A percentile compares a stretch with the other conserved stretches of the same genome.
These are phyloP conservation scores for Edhazardia aedis DNA, from an alignment of 371 early-diverging fungal species.

Conservation along the genomic window DNA sequence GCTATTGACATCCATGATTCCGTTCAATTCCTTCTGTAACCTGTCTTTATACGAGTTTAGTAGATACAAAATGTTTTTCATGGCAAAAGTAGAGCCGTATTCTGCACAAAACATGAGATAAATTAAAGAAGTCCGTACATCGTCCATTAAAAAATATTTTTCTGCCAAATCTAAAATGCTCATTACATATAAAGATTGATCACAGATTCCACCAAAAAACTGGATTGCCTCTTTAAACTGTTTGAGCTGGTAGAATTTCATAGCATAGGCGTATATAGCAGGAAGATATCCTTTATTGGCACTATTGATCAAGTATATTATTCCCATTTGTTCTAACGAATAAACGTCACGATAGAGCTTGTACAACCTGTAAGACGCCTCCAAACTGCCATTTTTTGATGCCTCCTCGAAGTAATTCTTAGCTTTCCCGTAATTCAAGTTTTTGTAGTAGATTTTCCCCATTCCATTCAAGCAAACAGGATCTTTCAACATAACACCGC, in stretches of 20 bases:
- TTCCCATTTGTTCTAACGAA: slow-evolving; percentile 9
- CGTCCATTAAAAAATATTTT: slow-evolving; percentile 10
- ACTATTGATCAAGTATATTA: slow-evolving; percentile 25
- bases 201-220: slow-evolving; percentile 18
- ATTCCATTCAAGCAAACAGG: slow-evolving; percentile 34
- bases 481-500: slow-evolving; percentile 26
- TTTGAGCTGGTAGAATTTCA: slow-evolving; percentile 9
- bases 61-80: slow-evolving; percentile 35
- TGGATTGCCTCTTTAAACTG: slow-evolving; percentile 5
- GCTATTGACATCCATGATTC: slow-evolving; percentile 17
- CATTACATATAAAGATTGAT: slow-evolving; percentile 17
- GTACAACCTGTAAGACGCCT: slow-evolving; percentile 34
- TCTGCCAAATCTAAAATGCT: slow-evolving; percentile 21
- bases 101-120: slow-evolving; percentile 28
- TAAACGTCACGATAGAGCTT: slow-evolving; percentile 9
- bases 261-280: slow-evolving; percentile 38
- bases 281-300: slow-evolving; percentile 41
- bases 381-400: slow-evolving; percentile 8
- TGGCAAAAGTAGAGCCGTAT: slow-evolving; percentile 17
- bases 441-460: slow-evolving; percentile 26
- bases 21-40: too few relatives aligned
- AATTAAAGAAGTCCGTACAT: slow-evolving; percentile 19
- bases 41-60: slow-evolving; percentile 24
- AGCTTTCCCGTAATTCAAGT: slow-evolving; percentile 7
- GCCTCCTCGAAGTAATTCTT: slow-evolving; percentile 23